Base-by-base conservation (phyloP, 495 filamentous ascomycete species). In the Mycothermus thermophilus region DNA sequence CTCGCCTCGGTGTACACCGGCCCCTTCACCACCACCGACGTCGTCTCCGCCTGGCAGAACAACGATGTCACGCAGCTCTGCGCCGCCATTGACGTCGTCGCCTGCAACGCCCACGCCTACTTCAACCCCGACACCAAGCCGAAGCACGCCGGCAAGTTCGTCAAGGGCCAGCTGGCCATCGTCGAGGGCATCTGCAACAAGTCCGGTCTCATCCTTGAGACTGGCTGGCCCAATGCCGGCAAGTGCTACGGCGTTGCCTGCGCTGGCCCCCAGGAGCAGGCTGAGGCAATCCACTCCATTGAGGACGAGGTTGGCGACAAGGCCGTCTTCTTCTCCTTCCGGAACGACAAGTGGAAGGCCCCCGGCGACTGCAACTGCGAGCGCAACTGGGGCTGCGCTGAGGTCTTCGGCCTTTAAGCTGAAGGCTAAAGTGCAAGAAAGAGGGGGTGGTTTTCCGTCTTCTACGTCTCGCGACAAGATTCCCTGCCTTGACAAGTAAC, bases 21-120 rank as follows among this genome's bases (percentile, higher is more conserved):
- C 27, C 66, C 74, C 33, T 62, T 77, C 62, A 93, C 88, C 52
- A 92, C 85, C 44, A 77, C 88, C 46, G 88, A 96, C 64, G 72
- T 86, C 30, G 65, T 93, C 48, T 67, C 79, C 55, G 66, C 79
- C 53, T 69, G 59, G 59, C 47, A 54, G 22, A 71, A 78, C 58
- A 54, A 75, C 51, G 54, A 65, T 35, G 57, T 77, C 47, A 58
- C 64, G 32, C 43, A 48, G 27, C 67, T 95, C 33, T 94, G 88
- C 69, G 40, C 42, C 27, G 69, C 59, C 42, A 67, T 94, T 35
- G 88, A 96, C 57, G 61, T 87, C 37, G 63, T 80, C 22, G 81
- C 80, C 57, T 68, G 67, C 56, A 93, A 93, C 69, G 73, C 88
- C 52, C 88, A 96, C 59, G 76, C 86, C 55, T 96, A 80, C 77